Conservation (phyloP, 108 stramenopile genomes). For the Discostella stelligeroides region DNA sequence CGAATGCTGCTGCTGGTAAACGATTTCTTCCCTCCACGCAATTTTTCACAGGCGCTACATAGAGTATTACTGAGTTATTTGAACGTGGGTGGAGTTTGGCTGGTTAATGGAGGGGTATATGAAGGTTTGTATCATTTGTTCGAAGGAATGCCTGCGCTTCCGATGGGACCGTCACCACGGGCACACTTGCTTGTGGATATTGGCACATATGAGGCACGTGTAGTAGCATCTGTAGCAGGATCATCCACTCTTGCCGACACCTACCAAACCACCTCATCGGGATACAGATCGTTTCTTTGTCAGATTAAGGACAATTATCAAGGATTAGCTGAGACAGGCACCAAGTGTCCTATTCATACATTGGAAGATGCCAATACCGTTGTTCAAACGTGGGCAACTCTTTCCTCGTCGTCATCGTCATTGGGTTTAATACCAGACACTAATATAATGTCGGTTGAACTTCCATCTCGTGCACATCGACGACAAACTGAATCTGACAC, state of each 20-base stretch:
- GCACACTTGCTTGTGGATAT: slow-evolving; percentile 36
- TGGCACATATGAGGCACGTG: slow-evolving; percentile 41
- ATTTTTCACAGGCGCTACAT: slow-evolving; percentile 33
- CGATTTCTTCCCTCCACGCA: slow-evolving; percentile 23
- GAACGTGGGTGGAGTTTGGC: slow-evolving; percentile 27
- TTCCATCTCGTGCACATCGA: slow-evolving; percentile 14
- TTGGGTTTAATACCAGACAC: background rate
- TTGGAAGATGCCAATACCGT: slow-evolving; percentile 42
- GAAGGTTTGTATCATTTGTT: slow-evolving; percentile 29
- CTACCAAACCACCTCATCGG: slow-evolving; percentile 23
- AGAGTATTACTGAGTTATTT: slow-evolving; percentile 36
- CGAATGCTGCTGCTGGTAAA: slow-evolving; percentile 31
- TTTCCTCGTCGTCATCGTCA: slow-evolving; percentile 8
- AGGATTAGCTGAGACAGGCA: slow-evolving; percentile 1
- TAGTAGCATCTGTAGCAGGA: slow-evolving; percentile 18
- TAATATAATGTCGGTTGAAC: slow-evolving; percentile 23
- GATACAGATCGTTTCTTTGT: slow-evolving; percentile 35
- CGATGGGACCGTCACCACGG: slow-evolving; percentile 7
- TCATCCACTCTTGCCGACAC: slow-evolving; percentile 31
- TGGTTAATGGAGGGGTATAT: slow-evolving; percentile 34
- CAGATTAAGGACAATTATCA: slow-evolving; percentile 26
- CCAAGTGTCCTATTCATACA: background rate
- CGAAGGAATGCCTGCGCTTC: slow-evolving; percentile 7
- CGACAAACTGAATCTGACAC: background rate
- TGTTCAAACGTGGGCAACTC: slow-evolving; percentile 25